Evolutionary conservation across 345 rosid genomes (phyloP), one percentile per base, ranked within the genome.

Genomic region (Mercurialis annua): DNA sequence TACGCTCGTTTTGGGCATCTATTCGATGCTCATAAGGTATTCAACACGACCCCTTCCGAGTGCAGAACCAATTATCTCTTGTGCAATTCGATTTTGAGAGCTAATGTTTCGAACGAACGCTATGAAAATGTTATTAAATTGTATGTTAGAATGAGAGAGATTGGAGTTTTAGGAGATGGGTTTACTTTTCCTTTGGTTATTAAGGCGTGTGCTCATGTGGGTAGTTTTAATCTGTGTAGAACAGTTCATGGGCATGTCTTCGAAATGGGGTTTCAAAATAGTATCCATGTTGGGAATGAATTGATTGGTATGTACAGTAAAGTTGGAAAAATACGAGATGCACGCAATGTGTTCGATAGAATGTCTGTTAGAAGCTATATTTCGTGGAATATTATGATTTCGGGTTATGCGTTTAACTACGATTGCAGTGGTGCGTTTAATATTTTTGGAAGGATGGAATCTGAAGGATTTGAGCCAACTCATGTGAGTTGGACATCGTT

Each of bases 341-440:
- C 87, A 3, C 63, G 49, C 59, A 74, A 80, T 15, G 61, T 87
- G 83, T 89, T 92, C 64, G 86, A 87, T 52, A 76, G 79, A 77
- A 82, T 89, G 87, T 29, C 56, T 49, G 78, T 66, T 1, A 84
- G 85, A 72, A 86, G 72, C 69, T 59, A 61, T 36, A 67, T 92
- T 48, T 83, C 96, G 2, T 89, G 96, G 96, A 92, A 89, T 67
- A 77, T 74, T 1, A 78, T 89, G 86, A 64, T 92, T 46, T 76
- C 86, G 0, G 94, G 88, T 1, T 83, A 74, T 76, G 74, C 87
- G 5, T 79, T 57, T 34, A 83, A 70, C 29, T 74, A 57, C 31
- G 83, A 88, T 48, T 81, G 77, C 70, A 81, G 73, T 46, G 79
- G 75, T 57, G 90, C 96, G 56, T 59, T 79, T 61, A 75, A 69